A percentile compares a stretch with the other conserved stretches of the same genome.
phyloP scores from a whole-genome alignment of 2,329 filamentous ascomycete genomes.

The Cytospora chrysosperma region DNA sequence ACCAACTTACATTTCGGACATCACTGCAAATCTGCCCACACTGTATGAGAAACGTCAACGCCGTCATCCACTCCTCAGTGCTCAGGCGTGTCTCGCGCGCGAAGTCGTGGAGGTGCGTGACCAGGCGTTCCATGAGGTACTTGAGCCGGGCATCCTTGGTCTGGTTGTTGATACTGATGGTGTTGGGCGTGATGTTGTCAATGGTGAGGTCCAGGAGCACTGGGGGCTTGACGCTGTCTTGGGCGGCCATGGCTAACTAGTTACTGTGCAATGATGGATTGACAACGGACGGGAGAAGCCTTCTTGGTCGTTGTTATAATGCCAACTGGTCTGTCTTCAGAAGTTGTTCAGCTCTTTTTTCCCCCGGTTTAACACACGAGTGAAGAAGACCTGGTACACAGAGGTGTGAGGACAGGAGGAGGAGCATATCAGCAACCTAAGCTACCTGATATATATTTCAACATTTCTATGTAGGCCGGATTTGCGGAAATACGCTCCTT shows the following conservation, averaged over 20 bases:
- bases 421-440: background rate
- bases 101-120: slow-evolving; percentile 79
- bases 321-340: slow-evolving; percentile 5
- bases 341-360: background rate
- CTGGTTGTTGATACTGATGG: slow-evolving; percentile 72
- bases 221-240: slow-evolving; percentile 25
- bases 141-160: slow-evolving; percentile 63
- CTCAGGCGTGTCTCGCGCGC: slow-evolving; percentile 74
- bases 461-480: too few relatives aligned
- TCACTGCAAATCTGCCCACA: slow-evolving; percentile 73
- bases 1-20: slow-evolving; percentile 63
- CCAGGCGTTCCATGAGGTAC: slow-evolving; percentile 71
- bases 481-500: slow-evolving; percentile 14
- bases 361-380: background rate
- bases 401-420: background rate
- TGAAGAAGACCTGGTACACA: too few relatives aligned
- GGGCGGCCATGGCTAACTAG: slow-evolving; percentile 13
- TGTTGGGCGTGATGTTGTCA: slow-evolving; percentile 78
- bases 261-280: background rate
- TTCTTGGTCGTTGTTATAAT: slow-evolving; percentile 3
- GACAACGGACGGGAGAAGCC: too few relatives aligned
- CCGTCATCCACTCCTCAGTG: slow-evolving; percentile 76
- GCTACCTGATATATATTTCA: background rate
- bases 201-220: slow-evolving; percentile 62
- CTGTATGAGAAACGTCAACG: slow-evolving; percentile 67